Base-by-base conservation (phyloP, 306 rosid species). In the Medicago lupulina region DNA sequence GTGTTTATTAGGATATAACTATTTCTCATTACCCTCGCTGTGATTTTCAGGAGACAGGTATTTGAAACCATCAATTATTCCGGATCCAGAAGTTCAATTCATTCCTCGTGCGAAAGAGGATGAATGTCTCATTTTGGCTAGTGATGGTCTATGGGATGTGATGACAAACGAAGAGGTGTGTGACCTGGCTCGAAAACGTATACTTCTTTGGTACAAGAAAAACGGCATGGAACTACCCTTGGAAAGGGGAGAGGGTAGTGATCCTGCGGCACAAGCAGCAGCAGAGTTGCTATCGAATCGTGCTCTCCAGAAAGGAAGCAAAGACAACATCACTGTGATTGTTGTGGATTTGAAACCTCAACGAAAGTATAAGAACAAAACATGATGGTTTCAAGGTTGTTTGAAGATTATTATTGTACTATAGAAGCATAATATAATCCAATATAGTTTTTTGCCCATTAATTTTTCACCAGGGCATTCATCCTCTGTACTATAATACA, bases 201-300 rank as follows among this genome's bases (percentile, higher is more conserved):
- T 93, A 71, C 89, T 91, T 28, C 81, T 84, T 31, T 93, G 98
- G 98, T 92, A 93, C 89, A 93, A 91, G 85, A 93, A 89, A 86
- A 93, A 93, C 9, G 88, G 88, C 2, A 10, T 55, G 11, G 43
- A 86, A 59, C 82, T 78, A 74, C 81, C 89, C 25, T 65, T 76
- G 6, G 92, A 88, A 75, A 89, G 91, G 70, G 91, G 93, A 2
- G 83, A 85, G 17, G 96, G 86, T 38, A 76, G 83, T 49, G 97
- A 93, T 73, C 97, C 92, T 3, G 98, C 98, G 4, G 93, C 98
- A 19, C 98, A 93, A 87, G 98, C 98, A 3, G 98, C 98, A 0
- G 98, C 96, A 0, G 98, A 93, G 80, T 84, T 63, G 72, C 91
- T 93, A 59, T 85, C 92, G 2, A 89, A 79, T 81, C 92, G 96